These are phyloP conservation scores for Saksenaea vasiformis DNA, from an alignment of 371 early-diverging fungal species.

Conservation along the genomic window DNA sequence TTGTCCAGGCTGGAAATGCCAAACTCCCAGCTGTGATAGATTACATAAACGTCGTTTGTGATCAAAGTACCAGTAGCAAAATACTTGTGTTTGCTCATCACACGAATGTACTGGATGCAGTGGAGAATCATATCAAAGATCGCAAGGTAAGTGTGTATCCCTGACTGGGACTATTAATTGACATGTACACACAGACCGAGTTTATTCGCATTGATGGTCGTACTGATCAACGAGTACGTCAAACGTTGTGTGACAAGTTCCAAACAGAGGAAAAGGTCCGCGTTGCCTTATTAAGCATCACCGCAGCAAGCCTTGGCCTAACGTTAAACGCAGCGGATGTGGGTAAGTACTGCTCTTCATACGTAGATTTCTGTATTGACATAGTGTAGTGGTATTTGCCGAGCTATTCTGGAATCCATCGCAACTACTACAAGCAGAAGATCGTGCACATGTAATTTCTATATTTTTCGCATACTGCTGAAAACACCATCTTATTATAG, in stretches of 20 bases:
- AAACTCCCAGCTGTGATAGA: conserved; percentile 50
- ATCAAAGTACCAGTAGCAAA: conserved; percentile 42
- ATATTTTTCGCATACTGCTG: background rate
- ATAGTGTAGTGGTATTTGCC: conserved; percentile 57
- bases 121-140: conserved; percentile 30
- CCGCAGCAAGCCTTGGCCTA: conserved; percentile 61
- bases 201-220: conserved; percentile 67
- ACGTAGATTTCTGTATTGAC: background rate
- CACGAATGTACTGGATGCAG: conserved; percentile 35
- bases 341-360: conserved; percentile 19
- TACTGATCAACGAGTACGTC: conserved; percentile 31
- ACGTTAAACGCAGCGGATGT: conserved; percentile 58
- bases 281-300: conserved; percentile 59
- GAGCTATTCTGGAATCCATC: conserved; percentile 75
- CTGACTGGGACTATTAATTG: background rate
- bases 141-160: conserved; percentile 16
- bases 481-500: conserved; percentile 7
- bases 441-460: conserved; percentile 36
- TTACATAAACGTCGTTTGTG: conserved; percentile 50
- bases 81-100: conserved; percentile 71
- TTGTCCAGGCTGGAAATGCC: conserved; percentile 32
- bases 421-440: conserved; percentile 53
- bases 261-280: conserved; percentile 38
- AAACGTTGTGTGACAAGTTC: conserved; percentile 39
- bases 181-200: conserved; percentile 17